Conservation (phyloP, 2,329 filamentous ascomycete genomes). For the Neonectria faginata region DNA sequence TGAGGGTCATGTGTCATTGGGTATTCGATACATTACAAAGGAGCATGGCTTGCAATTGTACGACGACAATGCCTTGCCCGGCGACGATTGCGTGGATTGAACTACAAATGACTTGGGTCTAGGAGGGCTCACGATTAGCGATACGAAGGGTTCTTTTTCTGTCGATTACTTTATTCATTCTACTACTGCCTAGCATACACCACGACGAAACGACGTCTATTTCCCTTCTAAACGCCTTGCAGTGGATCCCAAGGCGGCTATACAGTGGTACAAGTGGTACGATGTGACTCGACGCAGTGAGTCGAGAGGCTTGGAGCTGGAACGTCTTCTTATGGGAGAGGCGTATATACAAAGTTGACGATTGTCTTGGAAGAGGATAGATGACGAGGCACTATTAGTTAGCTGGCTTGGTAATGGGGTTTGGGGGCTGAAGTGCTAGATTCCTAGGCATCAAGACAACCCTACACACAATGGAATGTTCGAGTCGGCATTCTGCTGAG, state of each 20-base stretch:
- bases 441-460: slow-evolving; percentile 37
- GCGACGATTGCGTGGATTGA: slow-evolving; percentile 34
- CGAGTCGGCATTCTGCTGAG: slow-evolving; percentile 35
- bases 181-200: slow-evolving; percentile 33
- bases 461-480: slow-evolving; percentile 41
- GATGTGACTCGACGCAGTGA: slow-evolving; percentile 29
- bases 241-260: slow-evolving; percentile 33
- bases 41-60: slow-evolving; percentile 32
- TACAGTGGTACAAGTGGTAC: slow-evolving; percentile 24
- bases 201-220: slow-evolving; percentile 35
- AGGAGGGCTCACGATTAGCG: slow-evolving; percentile 26
- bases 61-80: slow-evolving; percentile 26
- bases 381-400: slow-evolving; percentile 13
- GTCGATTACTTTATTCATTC: slow-evolving; percentile 33
- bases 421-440: slow-evolving; percentile 33
- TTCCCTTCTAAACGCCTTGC: slow-evolving; percentile 29
- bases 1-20: slow-evolving; percentile 40
- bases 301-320: slow-evolving; percentile 33
- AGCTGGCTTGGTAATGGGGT: slow-evolving; percentile 18
- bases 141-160: slow-evolving; percentile 24
- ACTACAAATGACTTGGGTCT: slow-evolving; percentile 26
- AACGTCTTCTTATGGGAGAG: slow-evolving; percentile 29
- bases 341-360: slow-evolving; percentile 41
- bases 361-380: slow-evolving; percentile 32
- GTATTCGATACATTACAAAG: slow-evolving; percentile 39